Conservation (phyloP, 768 basidiomycete species). For the Mrakia gelida region DNA sequence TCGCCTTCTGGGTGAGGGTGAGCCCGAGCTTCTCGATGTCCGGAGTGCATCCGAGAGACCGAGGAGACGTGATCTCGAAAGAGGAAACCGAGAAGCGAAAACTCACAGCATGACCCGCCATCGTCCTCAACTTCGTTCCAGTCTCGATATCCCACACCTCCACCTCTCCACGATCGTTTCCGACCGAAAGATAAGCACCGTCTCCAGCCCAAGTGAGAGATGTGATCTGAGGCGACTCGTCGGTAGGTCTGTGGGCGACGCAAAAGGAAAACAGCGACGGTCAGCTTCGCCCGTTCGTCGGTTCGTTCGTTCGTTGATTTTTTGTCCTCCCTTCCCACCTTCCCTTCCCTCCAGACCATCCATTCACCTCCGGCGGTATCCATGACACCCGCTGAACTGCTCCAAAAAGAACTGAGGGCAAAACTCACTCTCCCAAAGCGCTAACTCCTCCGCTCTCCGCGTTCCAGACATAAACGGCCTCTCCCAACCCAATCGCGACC, state of each 20-base stretch:
- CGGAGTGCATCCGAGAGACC: no score
- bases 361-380: no score
- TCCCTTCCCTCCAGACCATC: neutral
- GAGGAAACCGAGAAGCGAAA: neutral
- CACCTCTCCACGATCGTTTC: constrained; percentile 73
- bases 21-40: no score
- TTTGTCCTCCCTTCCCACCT: neutral
- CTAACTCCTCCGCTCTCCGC: constrained; percentile 83
- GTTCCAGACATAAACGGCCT: constrained; percentile 86
- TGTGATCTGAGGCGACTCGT: constrained; percentile 37
- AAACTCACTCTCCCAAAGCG: constrained; percentile 52
- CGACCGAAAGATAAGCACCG: constrained; percentile 70
- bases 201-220: constrained; percentile 47
- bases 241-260: constrained; percentile 24
- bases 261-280: neutral
- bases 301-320: neutral
- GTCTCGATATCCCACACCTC: constrained; percentile 92
- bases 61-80: no score
- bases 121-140: constrained; percentile 76
- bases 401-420: neutral
- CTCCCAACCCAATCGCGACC: constrained; percentile 83
- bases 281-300: neutral
- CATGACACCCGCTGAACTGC: no score
- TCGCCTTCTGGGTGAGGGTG: neutral
- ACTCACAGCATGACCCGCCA: constrained; percentile 63